A percentile compares a stretch with the other conserved stretches of the same genome.
These are phyloP conservation scores for Boletellus emodensis DNA, from an alignment of 768 basidiomycete genomes.

Conservation along the genomic window DNA sequence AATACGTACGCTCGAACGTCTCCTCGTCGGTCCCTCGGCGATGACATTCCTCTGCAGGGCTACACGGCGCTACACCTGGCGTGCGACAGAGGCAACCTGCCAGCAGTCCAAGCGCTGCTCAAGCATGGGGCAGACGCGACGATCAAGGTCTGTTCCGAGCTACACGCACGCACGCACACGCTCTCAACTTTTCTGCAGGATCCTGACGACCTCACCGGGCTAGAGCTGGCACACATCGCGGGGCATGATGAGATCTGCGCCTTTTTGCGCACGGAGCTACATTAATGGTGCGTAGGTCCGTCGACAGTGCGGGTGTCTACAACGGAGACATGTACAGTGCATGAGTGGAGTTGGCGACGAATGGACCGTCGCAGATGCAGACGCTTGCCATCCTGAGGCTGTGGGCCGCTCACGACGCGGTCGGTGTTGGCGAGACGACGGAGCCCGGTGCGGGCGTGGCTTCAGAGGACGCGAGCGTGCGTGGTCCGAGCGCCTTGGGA, in stretches of 20 bases:
- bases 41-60: slow-evolving; percentile 47
- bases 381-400: too few relatives aligned
- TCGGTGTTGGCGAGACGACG: neutral
- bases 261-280: slow-evolving; percentile 16
- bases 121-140: slow-evolving; percentile 57
- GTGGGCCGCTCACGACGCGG: slow-evolving; percentile 6
- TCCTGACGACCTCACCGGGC: slow-evolving; percentile 56
- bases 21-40: neutral
- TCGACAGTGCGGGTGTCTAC: slow-evolving; percentile 6
- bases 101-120: slow-evolving; percentile 56
- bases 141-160: slow-evolving; percentile 49
- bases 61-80: slow-evolving; percentile 88
- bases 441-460: neutral
- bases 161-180: neutral
- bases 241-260: slow-evolving; percentile 52
- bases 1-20: slow-evolving; percentile 57
- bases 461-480: slow-evolving; percentile 5
- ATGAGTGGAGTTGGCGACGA: neutral
- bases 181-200: slow-evolving; percentile 43
- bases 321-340: neutral
- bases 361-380: neutral
- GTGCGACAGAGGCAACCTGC: slow-evolving; percentile 69
- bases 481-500: slow-evolving; percentile 32
- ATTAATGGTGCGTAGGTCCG: slow-evolving; percentile 13
- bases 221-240: slow-evolving; percentile 57